phyloP scores from a whole-genome alignment of 768 basidiomycete species.

The Lentinula detonsa region DNA sequence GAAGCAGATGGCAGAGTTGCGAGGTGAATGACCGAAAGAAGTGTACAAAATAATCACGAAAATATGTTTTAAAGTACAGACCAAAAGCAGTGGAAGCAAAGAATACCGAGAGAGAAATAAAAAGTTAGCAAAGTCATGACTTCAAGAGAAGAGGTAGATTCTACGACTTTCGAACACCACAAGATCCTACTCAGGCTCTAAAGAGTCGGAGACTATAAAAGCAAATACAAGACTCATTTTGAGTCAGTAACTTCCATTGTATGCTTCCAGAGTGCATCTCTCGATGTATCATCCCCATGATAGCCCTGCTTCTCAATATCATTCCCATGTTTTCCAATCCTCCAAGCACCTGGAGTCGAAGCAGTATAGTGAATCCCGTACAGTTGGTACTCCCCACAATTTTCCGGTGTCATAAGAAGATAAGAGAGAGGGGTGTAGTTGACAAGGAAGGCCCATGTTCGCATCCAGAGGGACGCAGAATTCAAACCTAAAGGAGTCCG shows the following conservation, averaged over 20 bases:
- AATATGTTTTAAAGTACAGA: too few relatives aligned
- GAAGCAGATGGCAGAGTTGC: too few relatives aligned
- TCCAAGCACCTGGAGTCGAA: constrained; percentile 1
- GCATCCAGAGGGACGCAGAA: not conserved
- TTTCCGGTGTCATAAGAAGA: not conserved
- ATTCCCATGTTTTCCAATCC: constrained; percentile 26
- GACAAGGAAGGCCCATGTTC: not conserved
- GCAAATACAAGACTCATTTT: not conserved
- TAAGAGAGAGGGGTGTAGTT: not conserved
- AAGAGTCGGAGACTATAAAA: not conserved
- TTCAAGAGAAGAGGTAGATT: too few relatives aligned
- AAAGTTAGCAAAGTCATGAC: too few relatives aligned
- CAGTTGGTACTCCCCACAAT: constrained; percentile 1
- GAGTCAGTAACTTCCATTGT: constrained; percentile 12
- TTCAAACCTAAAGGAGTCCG: not conserved
- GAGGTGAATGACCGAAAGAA: too few relatives aligned
- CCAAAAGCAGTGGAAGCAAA: too few relatives aligned
- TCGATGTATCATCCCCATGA: constrained; percentile 30
- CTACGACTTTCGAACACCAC: too few relatives aligned
- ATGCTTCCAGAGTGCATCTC: constrained; percentile 31
- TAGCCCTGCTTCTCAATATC: constrained; percentile 25
- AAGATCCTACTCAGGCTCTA: too few relatives aligned
- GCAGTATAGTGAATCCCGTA: not conserved
- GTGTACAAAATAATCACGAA: too few relatives aligned
- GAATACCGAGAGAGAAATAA: too few relatives aligned